phyloP scores from a whole-genome alignment of 2,329 filamentous ascomycete species.

The Allantophomopsis cytisporea region DNA sequence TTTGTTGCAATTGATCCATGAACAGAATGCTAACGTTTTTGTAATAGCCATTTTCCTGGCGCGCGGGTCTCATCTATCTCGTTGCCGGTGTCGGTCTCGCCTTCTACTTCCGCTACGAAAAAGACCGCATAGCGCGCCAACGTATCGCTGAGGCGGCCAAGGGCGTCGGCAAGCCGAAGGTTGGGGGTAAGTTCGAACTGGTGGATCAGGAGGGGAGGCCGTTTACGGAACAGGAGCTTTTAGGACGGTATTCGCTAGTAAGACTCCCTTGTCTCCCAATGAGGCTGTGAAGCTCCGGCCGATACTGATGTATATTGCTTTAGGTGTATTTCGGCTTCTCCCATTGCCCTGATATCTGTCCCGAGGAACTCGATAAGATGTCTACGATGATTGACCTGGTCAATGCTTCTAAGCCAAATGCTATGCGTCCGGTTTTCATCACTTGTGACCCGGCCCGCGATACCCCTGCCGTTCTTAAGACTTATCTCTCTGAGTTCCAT shows the following conservation, averaged over 20 bases:
- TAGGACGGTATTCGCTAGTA: conserved; percentile 74
- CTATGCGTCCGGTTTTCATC: conserved; percentile 66
- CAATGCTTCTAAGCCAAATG: conserved; percentile 21
- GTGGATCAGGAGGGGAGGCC: conserved; percentile 67
- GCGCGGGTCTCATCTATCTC: conserved; percentile 77
- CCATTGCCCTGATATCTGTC: conserved; percentile 96
- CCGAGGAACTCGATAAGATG: conserved; percentile 99
- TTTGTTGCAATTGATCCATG: not conserved
- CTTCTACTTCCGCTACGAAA: conserved; percentile 88
- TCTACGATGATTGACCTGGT: conserved; percentile 78
- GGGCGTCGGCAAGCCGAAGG: conserved; percentile 83
- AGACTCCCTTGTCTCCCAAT: conserved; percentile 15
- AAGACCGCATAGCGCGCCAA: conserved; percentile 79
- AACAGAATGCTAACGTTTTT: not conserved
- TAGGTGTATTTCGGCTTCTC: conserved; percentile 98
- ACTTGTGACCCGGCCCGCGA: conserved; percentile 92
- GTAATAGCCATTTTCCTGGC: conserved; percentile 78
- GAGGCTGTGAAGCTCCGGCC: not conserved
- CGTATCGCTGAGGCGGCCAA: conserved; percentile 85
- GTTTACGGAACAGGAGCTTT: conserved; percentile 70
- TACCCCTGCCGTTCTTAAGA: conserved; percentile 69
- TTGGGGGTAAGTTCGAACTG: conserved; percentile 76
- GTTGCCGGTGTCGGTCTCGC: conserved; percentile 63
- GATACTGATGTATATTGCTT: conserved; percentile 1
- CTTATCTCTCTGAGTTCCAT: conserved; percentile 87